A percentile compares a stretch with the other conserved stretches of the same genome.
Conservation (phyloP, 768 basidiomycete genomes). For the Mycena vitilis region DNA sequence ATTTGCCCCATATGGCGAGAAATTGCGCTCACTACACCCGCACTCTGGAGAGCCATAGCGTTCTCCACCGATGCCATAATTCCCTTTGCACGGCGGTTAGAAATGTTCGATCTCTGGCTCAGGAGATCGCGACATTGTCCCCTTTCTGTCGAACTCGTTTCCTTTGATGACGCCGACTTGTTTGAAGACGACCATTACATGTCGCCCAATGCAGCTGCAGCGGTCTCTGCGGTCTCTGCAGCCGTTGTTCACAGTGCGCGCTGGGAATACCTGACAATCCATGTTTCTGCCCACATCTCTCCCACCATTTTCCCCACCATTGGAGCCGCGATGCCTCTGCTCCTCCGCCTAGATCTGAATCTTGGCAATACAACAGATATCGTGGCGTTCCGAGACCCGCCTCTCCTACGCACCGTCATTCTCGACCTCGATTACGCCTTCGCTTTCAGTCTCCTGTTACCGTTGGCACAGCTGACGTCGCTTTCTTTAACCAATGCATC, state of each 20-base stretch:
- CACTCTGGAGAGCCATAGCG: neutral
- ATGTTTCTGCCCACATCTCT: neutral
- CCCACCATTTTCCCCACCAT: neutral
- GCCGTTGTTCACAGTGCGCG: neutral
- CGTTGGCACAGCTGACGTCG: neutral
- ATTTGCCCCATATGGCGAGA: neutral
- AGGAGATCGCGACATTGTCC: neutral
- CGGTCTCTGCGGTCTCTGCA: neutral
- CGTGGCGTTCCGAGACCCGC: neutral
- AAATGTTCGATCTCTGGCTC: neutral
- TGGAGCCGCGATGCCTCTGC: neutral
- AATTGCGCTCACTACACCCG: neutral
- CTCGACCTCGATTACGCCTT: neutral
- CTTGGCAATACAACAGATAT: neutral
- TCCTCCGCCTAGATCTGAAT: neutral
- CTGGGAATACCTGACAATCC: neutral
- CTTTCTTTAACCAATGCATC: neutral
- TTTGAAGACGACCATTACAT: neutral
- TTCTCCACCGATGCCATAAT: neutral
- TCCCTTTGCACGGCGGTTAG: neutral
- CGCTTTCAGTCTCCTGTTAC: neutral
- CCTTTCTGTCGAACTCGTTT: too few relatives aligned
- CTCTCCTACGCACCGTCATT: neutral
- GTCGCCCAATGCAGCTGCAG: neutral
- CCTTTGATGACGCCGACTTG: too few relatives aligned